Percentiles rank a stretch among this genome's conserved stretches.
phyloP scores from a whole-genome alignment of 2,329 filamentous ascomycete species.

The Aotearoamyces nothofagi region DNA sequence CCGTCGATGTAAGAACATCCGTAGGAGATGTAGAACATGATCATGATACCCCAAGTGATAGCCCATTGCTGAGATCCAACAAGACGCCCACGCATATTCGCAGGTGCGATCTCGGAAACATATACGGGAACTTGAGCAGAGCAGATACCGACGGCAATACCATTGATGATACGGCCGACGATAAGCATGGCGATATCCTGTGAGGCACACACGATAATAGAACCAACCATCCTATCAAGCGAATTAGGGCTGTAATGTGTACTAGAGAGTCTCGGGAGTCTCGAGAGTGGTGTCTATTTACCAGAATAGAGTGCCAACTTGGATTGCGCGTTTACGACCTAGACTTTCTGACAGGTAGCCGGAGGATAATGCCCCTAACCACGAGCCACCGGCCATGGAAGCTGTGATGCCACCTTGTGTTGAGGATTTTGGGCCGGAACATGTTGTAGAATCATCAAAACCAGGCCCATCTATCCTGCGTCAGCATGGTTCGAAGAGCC shows the following conservation, averaged over 20 bases:
- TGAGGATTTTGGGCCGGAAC: slow-evolving; percentile 32
- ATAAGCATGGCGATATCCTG: slow-evolving; percentile 40
- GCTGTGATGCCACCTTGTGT: slow-evolving; percentile 52
- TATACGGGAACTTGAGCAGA: slow-evolving; percentile 55
- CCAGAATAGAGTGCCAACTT: slow-evolving; percentile 30
- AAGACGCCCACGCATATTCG: slow-evolving; percentile 42
- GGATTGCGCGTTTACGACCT: slow-evolving; percentile 32
- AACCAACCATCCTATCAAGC: slow-evolving; percentile 44
- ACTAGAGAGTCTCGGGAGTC: too few species aligned
- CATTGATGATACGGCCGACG: slow-evolving; percentile 43
- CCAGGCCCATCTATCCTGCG: too few species aligned
- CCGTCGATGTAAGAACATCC: slow-evolving; percentile 46
- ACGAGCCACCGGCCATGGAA: slow-evolving; percentile 57
- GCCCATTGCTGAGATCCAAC: slow-evolving; percentile 59
- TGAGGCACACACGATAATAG: slow-evolving; percentile 40
- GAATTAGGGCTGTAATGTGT: too few species aligned
- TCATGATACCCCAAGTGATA: slow-evolving; percentile 56
- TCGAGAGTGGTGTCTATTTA: too few species aligned
- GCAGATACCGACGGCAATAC: slow-evolving; percentile 49
- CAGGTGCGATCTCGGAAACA: slow-evolving; percentile 48
- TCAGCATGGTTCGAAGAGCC: too few species aligned
- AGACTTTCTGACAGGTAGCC: slow-evolving; percentile 41
- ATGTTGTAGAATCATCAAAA: slow-evolving; percentile 25
- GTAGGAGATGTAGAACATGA: slow-evolving; percentile 56
- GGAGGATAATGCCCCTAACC: slow-evolving; percentile 44